phyloP scores from a whole-genome alignment of 768 basidiomycete genomes.

The Lentinula edodes region DNA sequence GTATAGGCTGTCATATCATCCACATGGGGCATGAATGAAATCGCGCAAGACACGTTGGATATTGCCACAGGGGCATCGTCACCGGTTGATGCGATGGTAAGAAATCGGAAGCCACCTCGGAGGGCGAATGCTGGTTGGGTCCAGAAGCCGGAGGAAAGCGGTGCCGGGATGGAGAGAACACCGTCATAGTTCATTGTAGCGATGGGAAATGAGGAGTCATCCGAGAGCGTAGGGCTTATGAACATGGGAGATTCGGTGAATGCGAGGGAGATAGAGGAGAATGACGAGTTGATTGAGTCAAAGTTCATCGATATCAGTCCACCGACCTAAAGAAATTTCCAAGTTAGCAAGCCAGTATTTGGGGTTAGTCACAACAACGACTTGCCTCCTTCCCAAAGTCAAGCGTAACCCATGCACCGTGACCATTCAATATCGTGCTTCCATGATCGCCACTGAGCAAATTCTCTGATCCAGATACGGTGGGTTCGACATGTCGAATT shows the following conservation, averaged over 20 bases:
- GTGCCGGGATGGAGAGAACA: slow-evolving; percentile 33
- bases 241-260: slow-evolving; percentile 56
- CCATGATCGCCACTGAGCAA: slow-evolving; percentile 28
- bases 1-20: slow-evolving; percentile 26
- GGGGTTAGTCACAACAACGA: background rate
- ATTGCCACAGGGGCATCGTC: slow-evolving; percentile 17
- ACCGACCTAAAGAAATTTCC: slow-evolving; percentile 34
- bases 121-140: slow-evolving; percentile 39
- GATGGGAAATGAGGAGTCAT: slow-evolving; percentile 48
- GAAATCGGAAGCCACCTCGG: slow-evolving; percentile 25
- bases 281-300: slow-evolving; percentile 21
- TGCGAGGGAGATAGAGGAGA: slow-evolving; percentile 39
- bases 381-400: slow-evolving; percentile 53
- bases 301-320: slow-evolving; percentile 48
- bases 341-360: background rate
- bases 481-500: slow-evolving; percentile 31
- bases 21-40: slow-evolving; percentile 30
- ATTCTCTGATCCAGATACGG: slow-evolving; percentile 23
- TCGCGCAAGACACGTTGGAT: slow-evolving; percentile 26
- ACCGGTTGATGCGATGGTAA: slow-evolving; percentile 17
- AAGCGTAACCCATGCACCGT: slow-evolving; percentile 43
- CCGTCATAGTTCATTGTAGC: slow-evolving; percentile 36
- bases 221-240: slow-evolving; percentile 46
- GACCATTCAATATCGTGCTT: slow-evolving; percentile 31
- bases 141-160: slow-evolving; percentile 36